A percentile compares a stretch with the other conserved stretches of the same genome.
phyloP scores from a whole-genome alignment of 176 grass and related monocot genomes.

The Carex parvula region DNA sequence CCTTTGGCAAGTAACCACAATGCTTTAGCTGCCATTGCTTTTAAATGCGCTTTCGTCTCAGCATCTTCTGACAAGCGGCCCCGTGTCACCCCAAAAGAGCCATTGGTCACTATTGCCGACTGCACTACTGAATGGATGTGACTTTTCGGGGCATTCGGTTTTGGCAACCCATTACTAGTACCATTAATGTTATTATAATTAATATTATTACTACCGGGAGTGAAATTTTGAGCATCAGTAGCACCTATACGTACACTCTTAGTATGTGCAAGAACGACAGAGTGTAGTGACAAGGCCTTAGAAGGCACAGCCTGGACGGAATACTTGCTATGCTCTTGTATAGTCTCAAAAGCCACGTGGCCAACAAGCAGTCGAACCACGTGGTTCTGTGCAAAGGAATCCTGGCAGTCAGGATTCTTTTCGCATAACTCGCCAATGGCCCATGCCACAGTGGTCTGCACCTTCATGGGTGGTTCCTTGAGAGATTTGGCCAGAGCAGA shows the following conservation, averaged over 20 bases:
- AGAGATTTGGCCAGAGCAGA: conserved; percentile 68
- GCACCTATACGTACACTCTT: conserved; percentile 14
- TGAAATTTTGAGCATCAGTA: background rate
- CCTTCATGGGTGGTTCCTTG: conserved; percentile 84
- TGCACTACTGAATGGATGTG: conserved; percentile 66
- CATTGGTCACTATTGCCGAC: conserved; percentile 40
- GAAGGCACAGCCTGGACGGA: conserved; percentile 34
- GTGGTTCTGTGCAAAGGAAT: conserved; percentile 71
- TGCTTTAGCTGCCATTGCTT: conserved; percentile 91
- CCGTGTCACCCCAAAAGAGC: conserved; percentile 34
- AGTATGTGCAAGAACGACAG: conserved; percentile 55
- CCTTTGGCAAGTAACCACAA: conserved; percentile 60
- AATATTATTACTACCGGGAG: background rate
- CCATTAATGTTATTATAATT: background rate
- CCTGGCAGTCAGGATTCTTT: conserved; percentile 70
- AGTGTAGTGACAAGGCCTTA: conserved; percentile 55
- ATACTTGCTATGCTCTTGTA: conserved; percentile 97
- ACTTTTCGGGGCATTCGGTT: conserved; percentile 21
- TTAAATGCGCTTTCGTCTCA: conserved; percentile 53
- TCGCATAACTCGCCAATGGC: conserved; percentile 71
- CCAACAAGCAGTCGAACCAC: conserved; percentile 72
- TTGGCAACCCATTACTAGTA: background rate
- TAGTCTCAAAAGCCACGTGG: conserved; percentile 83
- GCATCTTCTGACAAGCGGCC: conserved; percentile 42
- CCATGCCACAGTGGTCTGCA: conserved; percentile 72